Evolutionary conservation across 805 yeast species (phyloP).

Genomic region (Ogataea populi-albae): DNA sequence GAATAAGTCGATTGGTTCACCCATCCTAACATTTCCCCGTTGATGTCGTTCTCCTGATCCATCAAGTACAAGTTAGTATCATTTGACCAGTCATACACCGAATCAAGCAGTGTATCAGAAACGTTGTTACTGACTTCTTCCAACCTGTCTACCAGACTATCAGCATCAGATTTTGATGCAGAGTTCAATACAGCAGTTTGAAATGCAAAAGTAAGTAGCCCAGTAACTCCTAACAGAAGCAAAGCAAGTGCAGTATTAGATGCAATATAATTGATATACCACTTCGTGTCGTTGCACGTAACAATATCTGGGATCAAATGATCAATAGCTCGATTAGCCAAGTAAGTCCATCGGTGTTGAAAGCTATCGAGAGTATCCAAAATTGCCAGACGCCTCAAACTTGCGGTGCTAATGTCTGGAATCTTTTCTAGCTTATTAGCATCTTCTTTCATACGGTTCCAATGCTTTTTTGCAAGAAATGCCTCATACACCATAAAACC

Average conservation of each 20-base stretch:
- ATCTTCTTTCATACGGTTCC: conserved; percentile 45
- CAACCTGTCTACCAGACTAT: conserved; percentile 11
- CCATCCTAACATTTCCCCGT: conserved; percentile 66
- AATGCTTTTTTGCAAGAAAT: conserved; percentile 43
- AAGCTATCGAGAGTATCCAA: conserved; percentile 27
- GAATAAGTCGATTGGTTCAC: conserved; percentile 53
- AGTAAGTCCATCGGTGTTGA: conserved; percentile 22
- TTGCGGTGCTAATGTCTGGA: background rate
- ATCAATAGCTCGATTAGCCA: conserved; percentile 19
- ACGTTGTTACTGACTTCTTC: conserved; percentile 13
- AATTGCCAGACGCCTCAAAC: conserved; percentile 7
- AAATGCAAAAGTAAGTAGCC: conserved; percentile 49
- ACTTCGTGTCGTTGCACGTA: conserved; percentile 26
- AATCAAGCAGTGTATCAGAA: conserved; percentile 26
- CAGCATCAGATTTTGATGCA: conserved; percentile 10
- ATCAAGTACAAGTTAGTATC: conserved; percentile 55
- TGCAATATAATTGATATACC: conserved; percentile 51
- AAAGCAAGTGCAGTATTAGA: conserved; percentile 51
- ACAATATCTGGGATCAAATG: conserved; percentile 10
- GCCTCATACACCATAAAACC: conserved; percentile 41
- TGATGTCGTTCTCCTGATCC: conserved; percentile 49
- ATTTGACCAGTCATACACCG: conserved; percentile 47
- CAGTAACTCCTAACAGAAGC: conserved; percentile 54
- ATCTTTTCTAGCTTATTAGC: conserved; percentile 21
- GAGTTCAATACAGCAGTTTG: conserved; percentile 49